Evolutionary conservation across 1,284 basidiomycete genomes (phyloP), one percentile per base, ranked within the genome.

Genomic region (Cystobasidiaceae sp.): DNA sequence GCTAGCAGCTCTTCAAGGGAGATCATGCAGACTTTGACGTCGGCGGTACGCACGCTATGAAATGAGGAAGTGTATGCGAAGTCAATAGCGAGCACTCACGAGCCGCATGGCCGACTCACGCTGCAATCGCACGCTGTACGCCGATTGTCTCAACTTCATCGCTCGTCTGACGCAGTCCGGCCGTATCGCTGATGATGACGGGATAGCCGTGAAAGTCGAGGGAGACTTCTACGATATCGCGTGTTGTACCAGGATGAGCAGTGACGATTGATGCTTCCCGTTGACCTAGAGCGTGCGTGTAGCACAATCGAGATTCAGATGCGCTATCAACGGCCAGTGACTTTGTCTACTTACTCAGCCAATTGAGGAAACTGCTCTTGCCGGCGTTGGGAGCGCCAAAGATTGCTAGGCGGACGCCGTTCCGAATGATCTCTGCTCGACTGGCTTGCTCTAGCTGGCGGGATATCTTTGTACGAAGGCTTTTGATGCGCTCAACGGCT

Each of bases 331-430:
- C n/a, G n/a, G n/a, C n/a, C n/a, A n/a, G n/a, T n/a, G n/a, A n/a
- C n/a, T n/a, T n/a, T n/a, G n/a, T n/a, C n/a, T 11, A 70, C 80
- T n/a, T 69, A 86, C 89, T 88, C 8, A 93, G 78, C 74, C 85
- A 87, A 73, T 93, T 93, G 34, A 92, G 80, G 21, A 93, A 76
- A 68, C 84, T 89, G 71, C 87, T 90, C 77, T 93, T 93, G 37
- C 90, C 90, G 1, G 87, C 90, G 72, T 94, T 94, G 0, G 91
- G 89, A 19, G 90, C 88, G 0, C 90, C 90, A 73, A 92, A 91
- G 48, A 94, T 90, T 5, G 87, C 86, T 5, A 93, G 79, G 34
- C 84, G 83, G 41, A 93, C 82, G 0, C 91, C 91, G 0, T 84
- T 83, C n/a, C 87, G 84, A 63, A 92, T 78, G 54, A 93, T 86